These are phyloP conservation scores for Colletotrichum magnum DNA, from an alignment of 2,329 filamentous ascomycete species.

Conservation along the genomic window DNA sequence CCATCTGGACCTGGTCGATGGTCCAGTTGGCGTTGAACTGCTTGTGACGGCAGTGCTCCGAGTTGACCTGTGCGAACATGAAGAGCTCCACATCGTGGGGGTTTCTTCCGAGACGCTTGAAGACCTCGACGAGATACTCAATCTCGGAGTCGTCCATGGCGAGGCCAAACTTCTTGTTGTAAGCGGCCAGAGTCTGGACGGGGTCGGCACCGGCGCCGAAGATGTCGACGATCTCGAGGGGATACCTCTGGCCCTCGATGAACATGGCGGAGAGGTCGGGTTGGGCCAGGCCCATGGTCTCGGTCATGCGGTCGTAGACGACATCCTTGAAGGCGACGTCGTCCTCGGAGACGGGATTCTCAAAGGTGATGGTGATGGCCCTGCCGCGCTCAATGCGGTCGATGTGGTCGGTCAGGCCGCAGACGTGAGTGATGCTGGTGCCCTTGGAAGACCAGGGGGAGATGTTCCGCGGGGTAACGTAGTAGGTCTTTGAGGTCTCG, in stretches of 20 bases:
- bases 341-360: constrained; percentile 59
- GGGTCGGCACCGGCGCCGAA: constrained; percentile 76
- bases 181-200: constrained; percentile 80
- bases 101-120: constrained; percentile 63
- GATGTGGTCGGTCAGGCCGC: constrained; percentile 79
- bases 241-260: constrained; percentile 72
- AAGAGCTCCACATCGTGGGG: constrained; percentile 96
- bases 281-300: constrained; percentile 76
- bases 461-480: constrained; percentile 86
- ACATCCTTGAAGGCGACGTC: constrained; percentile 75
- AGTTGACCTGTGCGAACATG: constrained; percentile 99
- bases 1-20: constrained; percentile 87
- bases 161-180: constrained; percentile 87
- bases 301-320: constrained; percentile 96
- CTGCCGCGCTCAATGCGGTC: constrained; percentile 90
- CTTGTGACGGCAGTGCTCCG: constrained; percentile 89
- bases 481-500: constrained; percentile 58
- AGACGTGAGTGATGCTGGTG: constrained; percentile 93
- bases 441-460: constrained; percentile 99
- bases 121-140: constrained; percentile 86
- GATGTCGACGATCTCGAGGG: constrained; percentile 83
- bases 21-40: constrained; percentile 98
- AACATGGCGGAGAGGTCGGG: constrained; percentile 86
- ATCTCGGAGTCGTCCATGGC: constrained; percentile 92
- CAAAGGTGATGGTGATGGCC: constrained; percentile 78